Conservation (phyloP, 352 stramenopile genomes). For the Pythium pyrilobum region DNA sequence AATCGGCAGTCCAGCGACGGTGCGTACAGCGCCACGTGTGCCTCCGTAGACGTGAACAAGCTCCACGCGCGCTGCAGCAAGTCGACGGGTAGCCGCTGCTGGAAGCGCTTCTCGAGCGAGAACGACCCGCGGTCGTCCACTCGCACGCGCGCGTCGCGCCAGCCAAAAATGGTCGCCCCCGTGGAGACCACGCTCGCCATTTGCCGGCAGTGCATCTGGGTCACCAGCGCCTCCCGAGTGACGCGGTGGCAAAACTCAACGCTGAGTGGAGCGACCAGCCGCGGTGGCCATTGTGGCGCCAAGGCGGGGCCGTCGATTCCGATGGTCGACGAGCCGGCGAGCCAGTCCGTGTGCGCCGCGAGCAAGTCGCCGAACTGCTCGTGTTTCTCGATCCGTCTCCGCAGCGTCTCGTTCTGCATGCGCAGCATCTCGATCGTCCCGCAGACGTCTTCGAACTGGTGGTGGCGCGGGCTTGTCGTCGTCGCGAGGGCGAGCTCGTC, state of each 20-base stretch:
- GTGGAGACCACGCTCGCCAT: conserved; percentile 20
- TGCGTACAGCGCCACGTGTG: conserved; percentile 15
- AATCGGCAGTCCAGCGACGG: conserved; percentile 10
- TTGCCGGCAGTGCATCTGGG: conserved; percentile 13
- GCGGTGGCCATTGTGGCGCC: neutral
- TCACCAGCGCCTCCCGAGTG: neutral
- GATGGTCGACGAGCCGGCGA: no score
- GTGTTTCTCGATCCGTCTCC: no score
- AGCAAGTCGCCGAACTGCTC: no score
- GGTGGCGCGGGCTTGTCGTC: no score
- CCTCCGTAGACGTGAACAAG: conserved; percentile 12
- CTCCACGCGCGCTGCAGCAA: conserved; percentile 22
- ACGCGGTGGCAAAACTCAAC: conserved; percentile 8
- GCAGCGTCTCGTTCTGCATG: conserved; percentile 19
- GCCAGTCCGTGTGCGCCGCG: no score
- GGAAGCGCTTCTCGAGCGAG: conserved; percentile 28
- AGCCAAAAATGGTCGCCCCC: conserved; percentile 26
- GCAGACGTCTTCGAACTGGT: no score
- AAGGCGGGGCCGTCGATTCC: neutral
- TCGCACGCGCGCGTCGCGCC: conserved; percentile 24
- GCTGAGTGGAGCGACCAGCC: neutral
- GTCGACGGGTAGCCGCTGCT: conserved; percentile 5
- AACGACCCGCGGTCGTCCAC: conserved; percentile 25
- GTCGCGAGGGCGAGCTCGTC: no score
- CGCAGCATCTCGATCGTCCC: no score